Base-by-base conservation (phyloP, 1,284 basidiomycete species). In the Ustilago nuda region DNA sequence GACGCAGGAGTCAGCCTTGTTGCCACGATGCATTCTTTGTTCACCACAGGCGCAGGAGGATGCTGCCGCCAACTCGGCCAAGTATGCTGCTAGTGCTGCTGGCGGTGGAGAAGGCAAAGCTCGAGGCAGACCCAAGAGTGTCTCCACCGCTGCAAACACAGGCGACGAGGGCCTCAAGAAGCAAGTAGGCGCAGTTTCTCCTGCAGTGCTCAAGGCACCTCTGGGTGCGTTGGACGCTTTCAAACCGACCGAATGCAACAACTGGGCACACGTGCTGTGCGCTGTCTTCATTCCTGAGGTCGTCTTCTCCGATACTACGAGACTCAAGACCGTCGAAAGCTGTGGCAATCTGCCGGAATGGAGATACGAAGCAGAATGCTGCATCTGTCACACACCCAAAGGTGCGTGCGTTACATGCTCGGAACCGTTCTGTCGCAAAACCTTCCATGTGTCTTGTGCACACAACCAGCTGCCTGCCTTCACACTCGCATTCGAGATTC, bases 221-320 rank as follows among this genome's bases (percentile, higher is more conserved):
- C 35, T 92, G 35, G 82, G 76, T 1, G 83, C 84, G 79, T 88
- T 98, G 43, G 92, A 94, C 46, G 92, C 92, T 4, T 91, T 93
- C 84, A 98, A 98, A 85, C 93, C 93, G 5, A 98, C 95, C 0
- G 96, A 98, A 87, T 92, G 93, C 32, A 92, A 93, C 86, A 93
- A 93, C 71, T 98, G 94, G 94, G 91, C 91, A 0, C 96, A 99
- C 84, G 88, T 95, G 23, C 86, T 98, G 1, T 98, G 96, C 87
- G 90, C 95, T 1, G 90, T 93, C 0, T 98, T 94, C 87, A 90
- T 92, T 36, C 92, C 92, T 4, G 95, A 97, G 81, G 88, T 95
- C 8, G 88, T 88, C 19, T 96, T 92, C 86, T 92, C 92, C 27
- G 92, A 95, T 85, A 89, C 92, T 0, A 81, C 87, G 12, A 89